phyloP scores from a whole-genome alignment of 495 filamentous ascomycete species.

The Neurospora africana region DNA sequence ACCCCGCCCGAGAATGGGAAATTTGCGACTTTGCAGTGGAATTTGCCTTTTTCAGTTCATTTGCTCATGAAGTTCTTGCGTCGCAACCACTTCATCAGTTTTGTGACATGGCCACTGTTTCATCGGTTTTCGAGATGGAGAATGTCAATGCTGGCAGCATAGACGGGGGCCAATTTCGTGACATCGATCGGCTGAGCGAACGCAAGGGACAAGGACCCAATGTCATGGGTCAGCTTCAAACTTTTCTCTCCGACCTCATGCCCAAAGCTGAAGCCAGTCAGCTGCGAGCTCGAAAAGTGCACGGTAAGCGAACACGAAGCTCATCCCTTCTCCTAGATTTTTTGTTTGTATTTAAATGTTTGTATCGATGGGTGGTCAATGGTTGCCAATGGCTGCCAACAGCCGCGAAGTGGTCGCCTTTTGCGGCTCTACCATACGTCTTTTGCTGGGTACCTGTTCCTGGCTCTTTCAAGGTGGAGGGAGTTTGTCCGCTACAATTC shows the following conservation, averaged over 20 bases:
- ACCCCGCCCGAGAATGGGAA: neutral
- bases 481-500: neutral
- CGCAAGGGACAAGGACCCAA: neutral
- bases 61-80: neutral
- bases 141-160: neutral
- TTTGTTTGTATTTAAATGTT: neutral
- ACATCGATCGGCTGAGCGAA: neutral
- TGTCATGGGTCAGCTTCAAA: neutral
- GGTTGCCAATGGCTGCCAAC: neutral
- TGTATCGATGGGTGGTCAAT: neutral
- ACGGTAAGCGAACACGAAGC: neutral
- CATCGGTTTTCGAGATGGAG: neutral
- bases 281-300: neutral
- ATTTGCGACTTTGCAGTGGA: neutral
- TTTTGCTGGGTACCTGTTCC: neutral
- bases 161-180: neutral
- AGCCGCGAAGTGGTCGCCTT: neutral
- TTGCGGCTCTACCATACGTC: neutral
- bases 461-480: neutral
- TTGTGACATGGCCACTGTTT: neutral
- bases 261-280: neutral
- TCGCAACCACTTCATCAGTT: neutral
- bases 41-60: neutral
- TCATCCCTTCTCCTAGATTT: neutral
- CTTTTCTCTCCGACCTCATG: neutral